phyloP scores from a whole-genome alignment of 345 rosid genomes.

The Kandelia obovata region DNA sequence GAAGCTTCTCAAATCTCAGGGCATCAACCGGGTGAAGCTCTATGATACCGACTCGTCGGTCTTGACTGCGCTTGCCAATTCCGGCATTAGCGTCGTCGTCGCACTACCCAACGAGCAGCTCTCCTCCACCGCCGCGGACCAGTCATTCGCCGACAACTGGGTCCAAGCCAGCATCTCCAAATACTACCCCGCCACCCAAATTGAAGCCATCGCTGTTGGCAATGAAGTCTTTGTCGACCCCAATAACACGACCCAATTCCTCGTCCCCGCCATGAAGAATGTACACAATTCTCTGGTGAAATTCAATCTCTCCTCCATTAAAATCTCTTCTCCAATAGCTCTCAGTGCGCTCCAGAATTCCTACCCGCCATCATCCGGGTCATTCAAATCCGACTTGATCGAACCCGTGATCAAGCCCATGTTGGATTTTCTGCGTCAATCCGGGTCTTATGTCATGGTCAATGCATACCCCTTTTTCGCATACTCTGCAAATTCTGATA shows the following conservation, averaged over 20 bases:
- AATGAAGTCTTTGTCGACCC: slow-evolving; percentile 89
- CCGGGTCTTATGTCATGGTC: slow-evolving; percentile 69
- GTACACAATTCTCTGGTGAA: slow-evolving; percentile 58
- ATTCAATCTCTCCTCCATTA: slow-evolving; percentile 41
- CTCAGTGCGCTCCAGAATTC: slow-evolving; percentile 56
- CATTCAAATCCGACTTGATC: slow-evolving; percentile 53
- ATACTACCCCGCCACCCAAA: slow-evolving; percentile 43
- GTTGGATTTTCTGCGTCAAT: slow-evolving; percentile 53
- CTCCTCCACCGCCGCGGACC: slow-evolving; percentile 60
- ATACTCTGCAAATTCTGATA: slow-evolving; percentile 54
- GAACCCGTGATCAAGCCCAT: slow-evolving; percentile 81
- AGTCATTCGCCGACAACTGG: slow-evolving; percentile 75
- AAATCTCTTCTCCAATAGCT: slow-evolving; percentile 79
- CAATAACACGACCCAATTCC: slow-evolving; percentile 52
- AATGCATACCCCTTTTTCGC: slow-evolving; percentile 92
- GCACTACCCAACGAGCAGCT: slow-evolving; percentile 82
- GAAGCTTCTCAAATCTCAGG: slow-evolving; percentile 25
- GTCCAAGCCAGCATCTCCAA: slow-evolving; percentile 57
- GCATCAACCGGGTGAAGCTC: slow-evolving; percentile 23
- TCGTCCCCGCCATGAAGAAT: slow-evolving; percentile 84
- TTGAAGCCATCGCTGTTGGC: slow-evolving; percentile 83
- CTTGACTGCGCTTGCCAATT: slow-evolving; percentile 57
- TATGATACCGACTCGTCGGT: slow-evolving; percentile 56
- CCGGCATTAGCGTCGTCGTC: slow-evolving; percentile 61
- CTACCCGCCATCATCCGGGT: slow-evolving; percentile 81